phyloP scores from a whole-genome alignment of 768 basidiomycete species.

The Dendrothele bispora region DNA sequence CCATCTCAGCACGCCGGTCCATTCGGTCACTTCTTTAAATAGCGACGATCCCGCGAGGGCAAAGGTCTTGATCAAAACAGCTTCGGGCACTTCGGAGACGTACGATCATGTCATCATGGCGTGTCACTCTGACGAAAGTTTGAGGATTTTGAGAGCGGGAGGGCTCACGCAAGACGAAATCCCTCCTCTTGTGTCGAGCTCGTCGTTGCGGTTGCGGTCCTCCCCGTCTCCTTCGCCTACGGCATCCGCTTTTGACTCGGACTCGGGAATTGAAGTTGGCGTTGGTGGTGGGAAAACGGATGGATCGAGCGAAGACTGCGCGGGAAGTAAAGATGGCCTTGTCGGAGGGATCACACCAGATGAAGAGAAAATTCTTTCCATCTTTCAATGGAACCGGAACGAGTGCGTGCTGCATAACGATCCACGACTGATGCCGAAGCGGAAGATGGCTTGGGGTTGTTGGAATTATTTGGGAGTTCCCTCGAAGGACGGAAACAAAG shows the following conservation, averaged over 20 bases:
- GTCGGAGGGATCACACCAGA: constrained; percentile 14
- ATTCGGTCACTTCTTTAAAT: constrained; percentile 36
- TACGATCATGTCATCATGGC: constrained; percentile 78
- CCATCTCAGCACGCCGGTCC: constrained; percentile 61
- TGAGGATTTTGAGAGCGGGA: constrained; percentile 49
- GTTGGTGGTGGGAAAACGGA: too few relatives aligned
- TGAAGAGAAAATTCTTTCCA: constrained; percentile 55
- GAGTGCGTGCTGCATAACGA: constrained; percentile 58
- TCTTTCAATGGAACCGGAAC: constrained; percentile 69
- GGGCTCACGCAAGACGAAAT: constrained; percentile 43
- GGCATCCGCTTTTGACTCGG: too few relatives aligned
- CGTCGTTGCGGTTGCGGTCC: too few relatives aligned
- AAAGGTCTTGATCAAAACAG: constrained; percentile 46
- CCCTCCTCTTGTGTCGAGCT: too few relatives aligned
- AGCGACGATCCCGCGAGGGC: constrained; percentile 17
- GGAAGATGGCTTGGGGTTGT: constrained; percentile 64
- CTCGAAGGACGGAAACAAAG: constrained; percentile 41
- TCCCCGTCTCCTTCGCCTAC: too few relatives aligned
- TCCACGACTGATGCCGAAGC: constrained; percentile 64
- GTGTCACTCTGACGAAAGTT: constrained; percentile 67
- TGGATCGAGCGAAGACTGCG: too few relatives aligned
- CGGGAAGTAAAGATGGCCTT: too few relatives aligned
- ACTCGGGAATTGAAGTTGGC: too few relatives aligned
- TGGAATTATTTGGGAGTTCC: constrained; percentile 78
- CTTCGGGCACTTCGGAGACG: constrained; percentile 37